phyloP scores from a whole-genome alignment of 2,329 filamentous ascomycete genomes.

The Pseudogymnoascus sp. region DNA sequence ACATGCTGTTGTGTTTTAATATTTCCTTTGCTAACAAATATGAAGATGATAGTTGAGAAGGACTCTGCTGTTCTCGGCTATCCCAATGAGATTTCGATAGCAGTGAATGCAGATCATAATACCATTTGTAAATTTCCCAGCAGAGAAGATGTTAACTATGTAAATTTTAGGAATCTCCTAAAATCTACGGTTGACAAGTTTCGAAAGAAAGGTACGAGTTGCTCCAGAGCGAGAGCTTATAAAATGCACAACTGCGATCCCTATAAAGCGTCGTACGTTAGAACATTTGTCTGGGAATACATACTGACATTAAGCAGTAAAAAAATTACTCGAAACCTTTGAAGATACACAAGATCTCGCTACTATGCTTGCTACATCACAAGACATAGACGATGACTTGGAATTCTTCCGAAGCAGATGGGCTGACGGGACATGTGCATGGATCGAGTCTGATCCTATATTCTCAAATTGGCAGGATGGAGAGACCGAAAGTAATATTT shows the following conservation, averaged over 20 bases:
- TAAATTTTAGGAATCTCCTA: constrained; percentile 23
- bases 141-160: constrained; percentile 30
- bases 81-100: constrained; percentile 19
- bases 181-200: not conserved
- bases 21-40: not conserved
- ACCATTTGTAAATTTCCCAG: constrained; percentile 27
- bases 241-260: too few species aligned
- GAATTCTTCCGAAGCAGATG: constrained; percentile 17
- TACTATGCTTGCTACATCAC: too few species aligned
- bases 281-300: too few species aligned
- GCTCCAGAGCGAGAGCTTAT: too few species aligned
- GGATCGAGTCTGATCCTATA: constrained; percentile 15
- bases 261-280: too few species aligned
- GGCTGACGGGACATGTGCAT: constrained; percentile 21
- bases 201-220: too few species aligned
- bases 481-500: constrained; percentile 10
- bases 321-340: too few species aligned
- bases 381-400: constrained; percentile 15
- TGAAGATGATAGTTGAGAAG: constrained; percentile 23
- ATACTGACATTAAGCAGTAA: too few species aligned
- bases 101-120: constrained; percentile 28
- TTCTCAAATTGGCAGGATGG: constrained; percentile 12
- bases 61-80: constrained; percentile 25
- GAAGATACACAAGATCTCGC: too few species aligned
- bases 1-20: not conserved